These are phyloP conservation scores for Kwoniella sp. DNA, from an alignment of 768 basidiomycete species.

Conservation along the genomic window DNA sequence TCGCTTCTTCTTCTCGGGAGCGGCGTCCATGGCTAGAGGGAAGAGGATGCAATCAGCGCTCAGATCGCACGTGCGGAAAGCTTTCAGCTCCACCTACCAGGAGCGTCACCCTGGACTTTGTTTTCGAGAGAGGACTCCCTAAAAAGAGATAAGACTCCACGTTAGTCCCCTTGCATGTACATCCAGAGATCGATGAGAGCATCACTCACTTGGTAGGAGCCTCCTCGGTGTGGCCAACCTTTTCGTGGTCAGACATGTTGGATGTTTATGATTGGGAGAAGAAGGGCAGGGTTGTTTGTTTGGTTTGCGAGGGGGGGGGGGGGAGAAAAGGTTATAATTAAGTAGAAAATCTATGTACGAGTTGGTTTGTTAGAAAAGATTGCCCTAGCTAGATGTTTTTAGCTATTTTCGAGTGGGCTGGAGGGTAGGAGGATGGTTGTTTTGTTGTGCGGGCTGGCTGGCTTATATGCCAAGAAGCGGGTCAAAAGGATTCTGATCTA, in stretches of 20 bases:
- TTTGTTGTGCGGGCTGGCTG: conserved; percentile 12
- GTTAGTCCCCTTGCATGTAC: conserved; percentile 8
- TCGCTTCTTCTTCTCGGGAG: conserved; percentile 50
- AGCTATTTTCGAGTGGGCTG: conserved; percentile 28
- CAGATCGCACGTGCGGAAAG: conserved; percentile 15
- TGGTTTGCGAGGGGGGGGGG: conserved; percentile 5
- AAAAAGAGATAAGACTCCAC: neutral
- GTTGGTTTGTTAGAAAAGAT: conserved; percentile 11
- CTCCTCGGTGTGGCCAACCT: conserved; percentile 43
- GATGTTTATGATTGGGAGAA: neutral
- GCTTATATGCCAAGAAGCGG: conserved; percentile 25
- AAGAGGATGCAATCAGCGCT: neutral
- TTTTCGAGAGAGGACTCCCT: conserved; percentile 38
- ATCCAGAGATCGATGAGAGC: neutral
- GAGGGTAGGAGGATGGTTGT: neutral
- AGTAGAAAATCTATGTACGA: conserved; percentile 15
- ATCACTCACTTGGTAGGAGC: conserved; percentile 49
- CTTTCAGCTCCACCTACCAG: conserved; percentile 25
- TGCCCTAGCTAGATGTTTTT: conserved; percentile 25
- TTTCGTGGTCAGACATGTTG: conserved; percentile 43
- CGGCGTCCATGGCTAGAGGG: conserved; percentile 20
- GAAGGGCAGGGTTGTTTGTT: conserved; percentile 9
- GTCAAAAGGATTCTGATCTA: conserved; percentile 23
- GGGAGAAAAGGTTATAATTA: neutral
- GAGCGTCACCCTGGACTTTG: conserved; percentile 35